Evolutionary conservation across 1,284 basidiomycete genomes (phyloP), one percentile per base, ranked within the genome.

Genomic region (Schizophyllum commune): DNA sequence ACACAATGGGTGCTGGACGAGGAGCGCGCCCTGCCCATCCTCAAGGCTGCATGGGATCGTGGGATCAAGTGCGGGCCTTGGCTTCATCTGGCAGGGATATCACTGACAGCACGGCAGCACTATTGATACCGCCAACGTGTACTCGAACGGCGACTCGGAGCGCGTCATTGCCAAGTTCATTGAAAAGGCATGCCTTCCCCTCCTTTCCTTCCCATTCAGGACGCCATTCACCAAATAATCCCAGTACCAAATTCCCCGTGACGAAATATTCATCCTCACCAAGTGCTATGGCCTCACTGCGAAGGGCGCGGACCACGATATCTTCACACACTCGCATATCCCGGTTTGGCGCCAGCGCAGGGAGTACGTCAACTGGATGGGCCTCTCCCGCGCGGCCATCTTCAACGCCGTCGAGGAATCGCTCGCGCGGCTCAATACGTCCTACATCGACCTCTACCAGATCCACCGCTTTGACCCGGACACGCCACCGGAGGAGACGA

Each of bases 101-200:
- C 39, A 17, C 9, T 11, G 39, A 11, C 39, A 11, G 17, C 2
- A 13, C 39, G 27, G 27, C 17, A 47, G 39, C 59, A 79, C 77
- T 13, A 71, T 80, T 59, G 81, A 83, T 64, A 85, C 85, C 0
- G 83, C 85, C 27, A 84, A 87, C 65, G 69, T 80, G 1, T 84
- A 83, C 63, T 81, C 78, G 2, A 79, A 81, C 58, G 81, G 81
- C 3, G 76, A 77, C 59, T 79, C 78, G 0, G 79, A 81, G 56
- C 65, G 68, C 1, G 56, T 80, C 22, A 64, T 80, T 9, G 84
- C 77, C 11, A 79, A 82, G 65, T 86, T 86, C 57, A 74, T 88
- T 62, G 75, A 80, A 61, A 67, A 55, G 53, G 53, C 19, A 21
- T 13, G 53, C 9, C 13, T 11, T 27, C 9, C 11, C 6, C 20